Base-by-base conservation (phyloP, 1,284 basidiomycete genomes). In the Trametes pubescens region DNA sequence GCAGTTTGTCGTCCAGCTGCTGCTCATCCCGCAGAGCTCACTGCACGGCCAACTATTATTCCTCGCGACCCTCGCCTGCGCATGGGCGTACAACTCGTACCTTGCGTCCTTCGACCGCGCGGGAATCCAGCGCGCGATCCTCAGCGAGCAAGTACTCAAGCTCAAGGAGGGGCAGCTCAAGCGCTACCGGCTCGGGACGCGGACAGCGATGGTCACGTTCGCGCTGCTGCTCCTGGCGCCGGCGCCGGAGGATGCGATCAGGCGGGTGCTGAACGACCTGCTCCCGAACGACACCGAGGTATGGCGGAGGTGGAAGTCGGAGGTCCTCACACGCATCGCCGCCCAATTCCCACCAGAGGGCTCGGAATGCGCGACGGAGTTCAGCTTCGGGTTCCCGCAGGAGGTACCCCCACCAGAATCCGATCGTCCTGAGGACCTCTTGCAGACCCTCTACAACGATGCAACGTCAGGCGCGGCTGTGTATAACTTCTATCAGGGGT, bases 1-100 rank as follows among this genome's bases (percentile, higher is more conserved):
- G 1, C 67, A 68, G 22, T 68, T 65, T 48, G 44, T 68, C 46
- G 62, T 59, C 5, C 67, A 68, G 53, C 51, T 68, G 5, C 57
- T 68, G 24, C 48, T 64, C 40, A 59, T 68, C 9, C 67, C 67
- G 1, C 64, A 68, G 21, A 64, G 64, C 43, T 51, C 58, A 16
- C 55, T 62, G 16, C 61, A 64, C 35, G 67, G 67, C 7, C 64
- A 68, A 44, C 40, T 68, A 40, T 61, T 68, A 52, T 68, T 68
- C 55, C 49, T 68, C 14, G 37, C 44, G 1, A 64, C 67, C 3
- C 62, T 68, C 32, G 64, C 59, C 9, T 58, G 61, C 40, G 64
- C 67, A 13, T 68, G 67, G 67, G 56, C 56, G 37, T 68, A 66
- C 51, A 68, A 68, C 57, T 64, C 64, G 6, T 65, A 65, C 51